These are phyloP conservation scores for Rutstroemia sp. DNA, from an alignment of 2,329 filamentous ascomycete species.

Conservation along the genomic window DNA sequence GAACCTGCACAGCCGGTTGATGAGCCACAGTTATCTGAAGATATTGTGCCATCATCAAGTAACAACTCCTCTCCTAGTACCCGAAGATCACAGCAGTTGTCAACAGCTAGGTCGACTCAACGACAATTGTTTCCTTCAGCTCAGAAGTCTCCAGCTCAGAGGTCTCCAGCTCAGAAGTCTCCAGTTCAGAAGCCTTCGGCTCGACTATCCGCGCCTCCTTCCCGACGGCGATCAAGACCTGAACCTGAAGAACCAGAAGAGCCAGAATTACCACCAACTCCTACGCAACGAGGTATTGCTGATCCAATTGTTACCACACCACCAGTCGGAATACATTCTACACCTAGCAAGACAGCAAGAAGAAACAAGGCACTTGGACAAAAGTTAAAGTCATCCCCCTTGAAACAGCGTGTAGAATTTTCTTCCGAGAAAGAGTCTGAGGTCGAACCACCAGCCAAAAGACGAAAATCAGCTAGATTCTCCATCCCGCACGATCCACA, in stretches of 20 bases:
- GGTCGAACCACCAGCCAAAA: conserved; percentile 9
- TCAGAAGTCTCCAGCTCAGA: not conserved
- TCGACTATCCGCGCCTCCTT: not conserved
- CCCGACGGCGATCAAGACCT: not conserved
- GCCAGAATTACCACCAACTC: conserved; percentile 54
- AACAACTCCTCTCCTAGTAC: conserved; percentile 1
- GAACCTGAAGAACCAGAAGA: not conserved
- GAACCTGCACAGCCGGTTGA: not conserved
- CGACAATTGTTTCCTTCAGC: not conserved
- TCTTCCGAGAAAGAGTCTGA: not conserved
- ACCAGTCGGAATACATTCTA: conserved; percentile 52
- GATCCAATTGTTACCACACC: conserved; percentile 49
- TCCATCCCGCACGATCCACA: conserved; percentile 24
- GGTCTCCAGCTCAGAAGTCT: not conserved
- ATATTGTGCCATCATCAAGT: not conserved
- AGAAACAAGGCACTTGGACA: conserved; percentile 30
- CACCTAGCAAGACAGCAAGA: conserved; percentile 43
- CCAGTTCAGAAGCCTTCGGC: no score
- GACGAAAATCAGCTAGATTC: conserved; percentile 26
- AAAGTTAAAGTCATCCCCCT: conserved; percentile 28
- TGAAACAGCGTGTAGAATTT: conserved; percentile 22
- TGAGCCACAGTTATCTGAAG: not conserved
- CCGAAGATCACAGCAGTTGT: conserved; percentile 5
- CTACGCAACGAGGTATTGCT: conserved; percentile 39
- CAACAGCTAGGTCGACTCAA: not conserved